phyloP scores from a whole-genome alignment of 208 protist genomes.

The Trypanosoma boissoni region DNA sequence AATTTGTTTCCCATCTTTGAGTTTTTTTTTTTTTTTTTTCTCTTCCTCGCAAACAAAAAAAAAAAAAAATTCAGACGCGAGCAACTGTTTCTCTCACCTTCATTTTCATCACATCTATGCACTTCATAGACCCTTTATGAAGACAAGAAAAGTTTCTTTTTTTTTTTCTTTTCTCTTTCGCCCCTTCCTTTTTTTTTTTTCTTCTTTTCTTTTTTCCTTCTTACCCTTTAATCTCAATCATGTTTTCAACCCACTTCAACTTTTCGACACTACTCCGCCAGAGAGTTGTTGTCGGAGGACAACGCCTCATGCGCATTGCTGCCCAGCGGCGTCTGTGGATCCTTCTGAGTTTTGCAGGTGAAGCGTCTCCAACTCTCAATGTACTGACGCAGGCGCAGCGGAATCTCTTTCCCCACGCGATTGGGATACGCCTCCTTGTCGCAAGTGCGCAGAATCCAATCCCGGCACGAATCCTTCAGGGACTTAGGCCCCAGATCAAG shows the following conservation, averaged over 20 bases:
- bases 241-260: too few species aligned
- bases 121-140: background rate
- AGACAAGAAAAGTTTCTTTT: background rate
- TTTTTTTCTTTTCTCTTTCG: conserved; percentile 7
- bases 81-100: background rate
- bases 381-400: conserved; percentile 34
- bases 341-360: conserved; percentile 9
- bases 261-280: conserved; percentile 6
- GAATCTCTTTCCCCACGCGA: conserved; percentile 28
- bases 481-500: conserved; percentile 65
- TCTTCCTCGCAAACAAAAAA: background rate
- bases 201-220: conserved; percentile 1
- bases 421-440: conserved; percentile 26
- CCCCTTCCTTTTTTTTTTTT: conserved; percentile 1
- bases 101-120: background rate
- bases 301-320: conserved; percentile 16
- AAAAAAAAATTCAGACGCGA: background rate
- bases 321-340: conserved; percentile 6
- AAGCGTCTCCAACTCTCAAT: conserved; percentile 18
- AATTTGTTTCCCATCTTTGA: background rate
- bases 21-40: background rate
- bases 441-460: conserved; percentile 47
- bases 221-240: background rate
- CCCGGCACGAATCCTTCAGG: conserved; percentile 42
- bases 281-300: conserved; percentile 27